Base-by-base conservation (phyloP, 768 basidiomycete genomes). In the Chiua virens region DNA sequence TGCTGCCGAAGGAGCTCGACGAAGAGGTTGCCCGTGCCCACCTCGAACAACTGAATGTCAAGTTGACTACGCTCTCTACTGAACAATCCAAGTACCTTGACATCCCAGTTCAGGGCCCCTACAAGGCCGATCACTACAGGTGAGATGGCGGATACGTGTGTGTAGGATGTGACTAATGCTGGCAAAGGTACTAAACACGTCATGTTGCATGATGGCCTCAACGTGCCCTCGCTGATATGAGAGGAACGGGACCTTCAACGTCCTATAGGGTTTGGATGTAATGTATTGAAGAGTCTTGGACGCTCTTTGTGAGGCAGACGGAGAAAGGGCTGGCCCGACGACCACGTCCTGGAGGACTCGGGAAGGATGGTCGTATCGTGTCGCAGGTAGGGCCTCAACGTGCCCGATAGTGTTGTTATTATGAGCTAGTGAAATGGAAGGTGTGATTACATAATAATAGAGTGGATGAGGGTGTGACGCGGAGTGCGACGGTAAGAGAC, bases 11-110 rank as follows among this genome's bases (percentile, higher is more conserved):
- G 80, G 87, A 92, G 55, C 88, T 99, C 59, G 97, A 99, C 64
- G 97, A 99, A 79, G 95, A 98, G 75, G 97, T 99, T 60, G 97
- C 97, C 39, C 91, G 95, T 60, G 93, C 97, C 45, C 97, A 99
- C 74, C 79, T 98, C 51, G 80, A 79, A 44, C 86, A 90, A 67
- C 81, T 98, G 64, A 92, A 91, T 68, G 92, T 99, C 78, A 93
- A 95, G 79, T 81, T 99, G 72, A 96, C 94, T 40, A 75, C 75
- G 55, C 79, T 93, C 57, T 74, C 78, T 22, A 34, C 79, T 13
- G 79, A 79, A 56, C 97, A 99, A 75, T 83, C 94, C 60, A 73
- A 76, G 42, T 99, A 99, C 81, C 84, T 98, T 56, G 94, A 94
- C 71, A 84, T 98, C 59, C 91, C 93, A 52, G 75, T 79, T 61